These are phyloP conservation scores for Neurospora sp. DNA, from an alignment of 2,329 filamentous ascomycete genomes.

Conservation along the genomic window DNA sequence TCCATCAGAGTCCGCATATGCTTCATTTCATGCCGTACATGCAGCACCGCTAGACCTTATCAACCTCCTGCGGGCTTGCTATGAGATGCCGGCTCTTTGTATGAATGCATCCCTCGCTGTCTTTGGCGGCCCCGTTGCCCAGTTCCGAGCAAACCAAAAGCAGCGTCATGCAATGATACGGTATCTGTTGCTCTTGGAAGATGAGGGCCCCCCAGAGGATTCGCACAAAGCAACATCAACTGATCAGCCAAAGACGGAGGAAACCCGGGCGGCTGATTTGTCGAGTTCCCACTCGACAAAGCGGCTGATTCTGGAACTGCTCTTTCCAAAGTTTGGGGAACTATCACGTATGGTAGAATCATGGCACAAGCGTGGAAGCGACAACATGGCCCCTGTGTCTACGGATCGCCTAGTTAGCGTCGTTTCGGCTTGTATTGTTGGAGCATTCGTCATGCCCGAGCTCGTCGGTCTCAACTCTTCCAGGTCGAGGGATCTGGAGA, in stretches of 20 bases:
- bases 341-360: constrained; percentile 35
- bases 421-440: constrained; percentile 36
- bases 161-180: constrained; percentile 35
- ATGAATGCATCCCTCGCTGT: constrained; percentile 24
- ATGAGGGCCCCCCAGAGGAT: constrained; percentile 7
- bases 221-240: neutral
- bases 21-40: constrained; percentile 54
- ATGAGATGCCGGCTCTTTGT: constrained; percentile 37
- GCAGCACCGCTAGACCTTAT: constrained; percentile 56
- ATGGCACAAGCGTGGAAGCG: constrained; percentile 34
- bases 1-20: constrained; percentile 60
- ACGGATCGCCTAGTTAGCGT: constrained; percentile 43
- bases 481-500: constrained; percentile 39
- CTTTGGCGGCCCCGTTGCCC: constrained; percentile 38
- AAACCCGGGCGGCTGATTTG: constrained; percentile 23
- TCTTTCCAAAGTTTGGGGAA: constrained; percentile 43
- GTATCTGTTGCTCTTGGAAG: constrained; percentile 46
- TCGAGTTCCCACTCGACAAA: constrained; percentile 33
- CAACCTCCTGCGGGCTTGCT: constrained; percentile 59
- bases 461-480: constrained; percentile 37
- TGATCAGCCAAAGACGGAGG: constrained; percentile 7
- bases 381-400: constrained; percentile 40
- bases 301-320: constrained; percentile 43
- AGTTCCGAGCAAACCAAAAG: constrained; percentile 36
- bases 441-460: constrained; percentile 36